phyloP scores from a whole-genome alignment of 2,329 filamentous ascomycete species.

The Elsinoe arachidis region DNA sequence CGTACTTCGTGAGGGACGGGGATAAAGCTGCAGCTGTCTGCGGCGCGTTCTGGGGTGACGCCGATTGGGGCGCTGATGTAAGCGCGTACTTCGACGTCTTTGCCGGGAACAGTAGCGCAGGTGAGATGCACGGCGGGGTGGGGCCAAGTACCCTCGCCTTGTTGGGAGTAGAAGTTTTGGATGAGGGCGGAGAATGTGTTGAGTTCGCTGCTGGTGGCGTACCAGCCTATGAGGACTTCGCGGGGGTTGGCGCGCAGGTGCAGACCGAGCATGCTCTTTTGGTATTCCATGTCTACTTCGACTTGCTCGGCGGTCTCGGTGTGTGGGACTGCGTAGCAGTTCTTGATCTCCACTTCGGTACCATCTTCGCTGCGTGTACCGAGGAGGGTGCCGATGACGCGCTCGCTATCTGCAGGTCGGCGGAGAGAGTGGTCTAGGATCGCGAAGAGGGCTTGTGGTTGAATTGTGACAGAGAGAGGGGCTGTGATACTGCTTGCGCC shows the following conservation, averaged over 20 bases:
- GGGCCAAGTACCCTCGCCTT: conserved; percentile 93
- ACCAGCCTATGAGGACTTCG: conserved; percentile 94
- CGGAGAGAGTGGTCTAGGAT: conserved; percentile 84
- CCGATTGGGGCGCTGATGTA: conserved; percentile 96
- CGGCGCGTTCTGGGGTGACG: conserved; percentile 86
- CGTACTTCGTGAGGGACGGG: conserved; percentile 92
- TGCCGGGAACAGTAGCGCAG: conserved; percentile 78
- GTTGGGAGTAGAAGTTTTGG: conserved; percentile 98
- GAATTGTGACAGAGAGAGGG: conserved; percentile 87
- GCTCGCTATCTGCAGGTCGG: conserved; percentile 82
- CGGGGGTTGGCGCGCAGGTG: conserved; percentile 90
- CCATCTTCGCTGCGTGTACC: conserved; percentile 93
- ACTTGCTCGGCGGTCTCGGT: conserved; percentile 98
- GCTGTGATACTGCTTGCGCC: conserved; percentile 78
- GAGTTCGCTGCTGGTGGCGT: conserved; percentile 90
- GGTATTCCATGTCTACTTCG: conserved; percentile 99
- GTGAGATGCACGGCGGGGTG: conserved; percentile 97
- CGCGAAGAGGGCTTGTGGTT: conserved; percentile 72
- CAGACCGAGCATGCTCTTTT: conserved; percentile 96
- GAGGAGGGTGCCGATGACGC: conserved; percentile 92
- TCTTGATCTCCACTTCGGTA: conserved; percentile 89
- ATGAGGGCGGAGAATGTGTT: conserved; percentile 98
- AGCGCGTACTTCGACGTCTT: conserved; percentile 80
- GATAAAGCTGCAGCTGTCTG: conserved; percentile 94
- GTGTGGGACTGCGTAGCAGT: conserved; percentile 95